Conservation (phyloP, 2,329 filamentous ascomycete genomes). For the Colletotrichum liriopes region DNA sequence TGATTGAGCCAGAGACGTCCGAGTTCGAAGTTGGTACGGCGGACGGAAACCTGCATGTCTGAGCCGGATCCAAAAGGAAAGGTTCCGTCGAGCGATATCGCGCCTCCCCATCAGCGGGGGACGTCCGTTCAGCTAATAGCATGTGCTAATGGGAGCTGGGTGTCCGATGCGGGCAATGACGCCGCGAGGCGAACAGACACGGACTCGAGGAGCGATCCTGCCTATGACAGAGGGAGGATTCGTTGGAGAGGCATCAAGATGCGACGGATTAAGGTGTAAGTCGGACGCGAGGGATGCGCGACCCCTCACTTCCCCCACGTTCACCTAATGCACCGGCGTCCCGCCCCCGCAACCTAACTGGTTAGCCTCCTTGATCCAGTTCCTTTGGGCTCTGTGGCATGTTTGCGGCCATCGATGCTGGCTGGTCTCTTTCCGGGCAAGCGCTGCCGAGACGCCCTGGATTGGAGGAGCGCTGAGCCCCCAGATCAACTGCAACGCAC, state of each 20-base stretch:
- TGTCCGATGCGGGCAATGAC: conserved; percentile 12
- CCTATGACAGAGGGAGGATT: conserved; percentile 27
- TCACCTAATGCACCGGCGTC: conserved; percentile 48
- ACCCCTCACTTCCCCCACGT: conserved; percentile 53
- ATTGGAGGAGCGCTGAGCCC: conserved; percentile 18
- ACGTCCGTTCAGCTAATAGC: conserved; percentile 23
- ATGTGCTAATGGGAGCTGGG: conserved; percentile 31
- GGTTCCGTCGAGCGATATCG: conserved; percentile 13
- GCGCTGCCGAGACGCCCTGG: conserved; percentile 15
- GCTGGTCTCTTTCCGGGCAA: conserved; percentile 10
- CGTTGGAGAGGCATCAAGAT: conserved; percentile 31
- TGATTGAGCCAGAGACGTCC: conserved; percentile 10
- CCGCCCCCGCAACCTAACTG: conserved; percentile 34
- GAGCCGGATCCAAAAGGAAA: conserved; percentile 6
- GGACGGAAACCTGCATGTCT: conserved; percentile 6
- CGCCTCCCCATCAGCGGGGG: background rate
- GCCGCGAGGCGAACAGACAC: conserved; percentile 12
- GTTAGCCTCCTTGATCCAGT: conserved; percentile 1
- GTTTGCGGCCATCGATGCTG: conserved; percentile 28
- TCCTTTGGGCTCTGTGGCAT: conserved; percentile 2
- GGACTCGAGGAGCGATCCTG: conserved; percentile 6
- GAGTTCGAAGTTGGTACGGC: background rate
- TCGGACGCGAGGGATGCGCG: conserved; percentile 15
- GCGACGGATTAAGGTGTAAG: conserved; percentile 37
- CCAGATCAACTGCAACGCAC: conserved; percentile 1